Conservation (phyloP, 306 rosid species). For the Abrus precatorius region DNA sequence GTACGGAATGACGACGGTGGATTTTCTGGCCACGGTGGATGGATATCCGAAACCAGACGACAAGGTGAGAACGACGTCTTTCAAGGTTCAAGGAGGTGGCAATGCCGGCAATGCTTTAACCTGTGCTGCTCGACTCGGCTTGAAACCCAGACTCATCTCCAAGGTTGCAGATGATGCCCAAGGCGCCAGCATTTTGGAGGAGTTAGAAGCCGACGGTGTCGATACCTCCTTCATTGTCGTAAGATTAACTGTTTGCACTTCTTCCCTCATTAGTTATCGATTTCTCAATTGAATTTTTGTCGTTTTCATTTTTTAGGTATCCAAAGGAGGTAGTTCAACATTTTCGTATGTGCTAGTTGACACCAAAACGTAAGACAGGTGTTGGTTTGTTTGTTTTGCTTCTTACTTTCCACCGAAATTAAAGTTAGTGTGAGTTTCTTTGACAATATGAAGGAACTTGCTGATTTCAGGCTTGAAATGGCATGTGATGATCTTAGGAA, state of each 20-base stretch:
- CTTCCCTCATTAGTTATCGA: neutral
- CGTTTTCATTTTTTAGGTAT: constrained; percentile 61
- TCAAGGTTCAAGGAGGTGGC: constrained; percentile 92
- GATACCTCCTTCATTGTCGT: constrained; percentile 80
- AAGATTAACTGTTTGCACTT: constrained; percentile 35
- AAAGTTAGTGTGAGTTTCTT: neutral
- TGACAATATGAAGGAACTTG: constrained; percentile 22
- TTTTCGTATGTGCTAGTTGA: constrained; percentile 84
- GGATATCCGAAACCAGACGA: constrained; percentile 59
- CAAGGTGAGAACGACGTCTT: constrained; percentile 53
- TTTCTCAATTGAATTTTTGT: constrained; percentile 10
- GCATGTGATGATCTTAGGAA: neutral
- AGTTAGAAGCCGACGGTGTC: constrained; percentile 80
- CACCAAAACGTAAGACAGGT: constrained; percentile 72
- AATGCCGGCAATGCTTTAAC: constrained; percentile 88
- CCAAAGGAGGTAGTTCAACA: constrained; percentile 84
- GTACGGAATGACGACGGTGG: constrained; percentile 56
- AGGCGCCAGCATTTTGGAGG: constrained; percentile 72
- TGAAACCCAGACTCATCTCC: constrained; percentile 78
- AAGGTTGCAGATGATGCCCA: constrained; percentile 85
- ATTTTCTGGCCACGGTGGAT: constrained; percentile 60
- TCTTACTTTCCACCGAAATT: constrained; percentile 12
- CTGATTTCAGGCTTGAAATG: constrained; percentile 36
- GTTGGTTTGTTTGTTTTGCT: constrained; percentile 30
- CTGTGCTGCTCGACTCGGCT: constrained; percentile 85